Evolutionary conservation across 2,329 filamentous ascomycete species (phyloP), one percentile per base, ranked within the genome.

Genomic region (Xylariaceae sp.): DNA sequence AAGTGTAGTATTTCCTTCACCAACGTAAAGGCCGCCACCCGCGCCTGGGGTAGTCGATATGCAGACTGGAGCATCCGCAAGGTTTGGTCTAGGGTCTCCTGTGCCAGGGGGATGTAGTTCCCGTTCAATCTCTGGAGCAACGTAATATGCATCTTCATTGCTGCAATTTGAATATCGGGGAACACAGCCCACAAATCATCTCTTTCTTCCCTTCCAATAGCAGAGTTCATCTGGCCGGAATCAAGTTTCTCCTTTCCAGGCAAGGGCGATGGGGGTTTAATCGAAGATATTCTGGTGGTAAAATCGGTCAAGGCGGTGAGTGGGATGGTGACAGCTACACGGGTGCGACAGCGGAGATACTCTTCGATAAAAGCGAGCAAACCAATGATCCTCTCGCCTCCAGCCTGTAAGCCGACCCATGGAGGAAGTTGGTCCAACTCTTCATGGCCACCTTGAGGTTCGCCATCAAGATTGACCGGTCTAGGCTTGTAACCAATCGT

Each of bases 131-230:
- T 79, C 50, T 76, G 69, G 19, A 83, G 67, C 43, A 94, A 66
- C 10, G 74, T 70, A 8, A 76, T 69, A 19, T 89, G 71, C 1
- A 95, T 71, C 19, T 80, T 71, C 50, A 95, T 72, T n/a, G 83
- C 80, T 13, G 87, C 83, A 13, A 84, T 71, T 65, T 96, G 90
- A 37, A 96, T 80, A 9, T 80, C 76, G 4, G 92, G 88, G 10
- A 96, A 76, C 16, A 82, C 76, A 44, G 80, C 74, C 81, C 88
- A 92, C 3, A 96, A 77, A 42, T 85, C 82, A 49, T 95, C 89
- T 56, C 86, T 86, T 70, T 96, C 92, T 47, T 95, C 88, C 56
- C 87, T 82, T 30, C 84, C 80, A 58, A 94, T 82, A 58, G 89
- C 86, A 7, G 84, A 77, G 62, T 91, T 92, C 55, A 85, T 76